Base-by-base conservation (phyloP, 2,329 filamentous ascomycete genomes). In the Dendrostoma leiphaemia region DNA sequence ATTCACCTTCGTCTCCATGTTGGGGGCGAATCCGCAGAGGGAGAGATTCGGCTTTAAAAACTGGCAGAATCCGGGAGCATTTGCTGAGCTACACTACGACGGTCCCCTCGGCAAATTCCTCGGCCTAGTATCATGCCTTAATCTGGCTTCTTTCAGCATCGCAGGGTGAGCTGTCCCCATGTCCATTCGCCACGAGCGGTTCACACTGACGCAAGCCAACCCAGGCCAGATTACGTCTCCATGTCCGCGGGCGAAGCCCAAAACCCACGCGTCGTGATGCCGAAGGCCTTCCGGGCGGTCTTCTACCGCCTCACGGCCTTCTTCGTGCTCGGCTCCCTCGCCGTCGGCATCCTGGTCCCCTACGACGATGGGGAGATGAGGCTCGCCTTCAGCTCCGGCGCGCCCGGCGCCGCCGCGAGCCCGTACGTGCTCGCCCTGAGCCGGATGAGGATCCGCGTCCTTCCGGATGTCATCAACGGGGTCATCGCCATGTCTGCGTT, bases 1-100 rank as follows among this genome's bases (percentile, higher is more conserved):
- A 59, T 92, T 90, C 72, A 93, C 90, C 2, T 90, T 96, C 64
- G 79, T 95, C 60, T 83, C 85, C 60, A 93, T 94, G 86, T 73
- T 94, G 1, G 91, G 90, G 7, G 91, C 88, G 3, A 94, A 93
- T 61, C 91, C 91, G 0, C 67, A 84, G 1, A 75, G 81, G 34
- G 87, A 92, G 61, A 75, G 81, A 0, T 89, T 89, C 59, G 89
- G 89, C 1, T 93, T 93, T 66, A 79, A 82, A 24, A 78, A 80
- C 67, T 88, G 84, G 83, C 74, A 78, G 3, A 72, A 81, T 0
- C 89, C 89, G 0, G 89, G 89, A 1, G 77, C 89, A 0, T 92
- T 93, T 65, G 79, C 81, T 3, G 80, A 85, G 58, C 77, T 86
- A 45, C 85, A 88, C 65, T 81, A 78, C 31, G 74, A 74, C 0